phyloP scores from a whole-genome alignment of 1,139 yeast genomes.

The Blastobotrys capitulatus region DNA sequence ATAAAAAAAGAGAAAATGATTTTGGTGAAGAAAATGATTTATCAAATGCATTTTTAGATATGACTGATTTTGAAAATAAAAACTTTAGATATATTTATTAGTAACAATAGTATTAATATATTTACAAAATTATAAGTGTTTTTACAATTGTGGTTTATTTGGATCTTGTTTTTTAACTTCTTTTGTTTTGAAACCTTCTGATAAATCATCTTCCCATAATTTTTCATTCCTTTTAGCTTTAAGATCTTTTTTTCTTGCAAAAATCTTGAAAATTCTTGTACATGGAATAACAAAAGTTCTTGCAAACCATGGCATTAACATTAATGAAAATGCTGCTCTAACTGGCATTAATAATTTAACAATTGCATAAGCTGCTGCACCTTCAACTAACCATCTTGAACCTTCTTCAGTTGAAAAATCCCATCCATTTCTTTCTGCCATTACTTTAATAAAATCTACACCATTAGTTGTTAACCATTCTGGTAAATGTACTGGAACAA shows the following conservation, averaged over 20 bases:
- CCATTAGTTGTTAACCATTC: constrained; percentile 63
- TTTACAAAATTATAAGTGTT: background rate
- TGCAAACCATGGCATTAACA: constrained; percentile 66
- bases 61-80: constrained; percentile 61
- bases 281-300: constrained; percentile 52
- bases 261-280: constrained; percentile 33
- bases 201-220: constrained; percentile 11
- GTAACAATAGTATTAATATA: too few species aligned
- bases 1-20: constrained; percentile 22
- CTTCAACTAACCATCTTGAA: constrained; percentile 59
- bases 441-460: constrained; percentile 49
- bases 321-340: constrained; percentile 51
- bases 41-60: constrained; percentile 44
- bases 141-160: constrained; percentile 7
- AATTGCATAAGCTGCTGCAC: constrained; percentile 82
- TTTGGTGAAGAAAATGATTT: constrained; percentile 22
- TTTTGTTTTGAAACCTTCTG: background rate
- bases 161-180: constrained; percentile 4
- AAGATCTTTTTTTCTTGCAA: constrained; percentile 7
- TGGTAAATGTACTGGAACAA: constrained; percentile 50
- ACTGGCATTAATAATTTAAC: constrained; percentile 59
- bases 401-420: constrained; percentile 42
- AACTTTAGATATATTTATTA: constrained; percentile 46
- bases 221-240: constrained; percentile 3
- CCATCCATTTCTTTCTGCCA: constrained; percentile 36